Percentiles rank a stretch among this genome's conserved stretches.
These are phyloP conservation scores for Spizellomyces punctatus DNA, from an alignment of 192 early-diverging fungal species.

Conservation along the genomic window DNA sequence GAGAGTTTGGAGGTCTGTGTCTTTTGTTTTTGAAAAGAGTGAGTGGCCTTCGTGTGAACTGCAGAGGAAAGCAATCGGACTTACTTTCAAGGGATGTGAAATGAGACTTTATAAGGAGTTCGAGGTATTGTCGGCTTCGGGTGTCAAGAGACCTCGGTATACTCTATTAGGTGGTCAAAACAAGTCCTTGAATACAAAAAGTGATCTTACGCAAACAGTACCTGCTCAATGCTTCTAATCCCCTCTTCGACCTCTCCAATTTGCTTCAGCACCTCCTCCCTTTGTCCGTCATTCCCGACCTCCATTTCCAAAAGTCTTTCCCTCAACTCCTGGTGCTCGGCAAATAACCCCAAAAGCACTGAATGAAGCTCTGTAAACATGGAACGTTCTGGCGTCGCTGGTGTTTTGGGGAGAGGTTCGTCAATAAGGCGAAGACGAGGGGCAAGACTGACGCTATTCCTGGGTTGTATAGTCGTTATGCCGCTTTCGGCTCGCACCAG, in stretches of 20 bases:
- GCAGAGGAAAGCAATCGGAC: not conserved
- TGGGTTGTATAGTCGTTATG: not conserved
- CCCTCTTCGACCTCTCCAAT: slow-evolving; percentile 41
- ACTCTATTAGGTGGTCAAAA: slow-evolving; percentile 20
- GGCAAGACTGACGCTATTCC: not conserved
- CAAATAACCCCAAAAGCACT: slow-evolving; percentile 10
- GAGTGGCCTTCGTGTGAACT: no score
- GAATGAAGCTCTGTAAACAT: slow-evolving; percentile 15
- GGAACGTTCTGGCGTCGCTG: not conserved
- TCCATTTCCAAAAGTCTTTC: slow-evolving; percentile 19
- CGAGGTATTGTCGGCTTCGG: slow-evolving; percentile 35
- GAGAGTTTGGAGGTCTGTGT: no score
- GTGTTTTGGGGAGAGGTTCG: no score
- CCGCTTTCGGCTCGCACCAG: slow-evolving; percentile 1
- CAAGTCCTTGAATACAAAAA: not conserved
- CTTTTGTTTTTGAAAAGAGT: no score
- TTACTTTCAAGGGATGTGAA: slow-evolving; percentile 44
- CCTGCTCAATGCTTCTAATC: slow-evolving; percentile 41
- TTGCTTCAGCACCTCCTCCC: slow-evolving; percentile 15
- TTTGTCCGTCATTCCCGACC: not conserved
- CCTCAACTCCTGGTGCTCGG: slow-evolving; percentile 24
- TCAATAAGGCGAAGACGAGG: not conserved
- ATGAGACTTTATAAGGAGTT: slow-evolving; percentile 34
- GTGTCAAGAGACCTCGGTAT: slow-evolving; percentile 38
- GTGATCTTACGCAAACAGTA: slow-evolving; percentile 1